phyloP scores from a whole-genome alignment of 768 basidiomycete species.

The Suillus subluteus region DNA sequence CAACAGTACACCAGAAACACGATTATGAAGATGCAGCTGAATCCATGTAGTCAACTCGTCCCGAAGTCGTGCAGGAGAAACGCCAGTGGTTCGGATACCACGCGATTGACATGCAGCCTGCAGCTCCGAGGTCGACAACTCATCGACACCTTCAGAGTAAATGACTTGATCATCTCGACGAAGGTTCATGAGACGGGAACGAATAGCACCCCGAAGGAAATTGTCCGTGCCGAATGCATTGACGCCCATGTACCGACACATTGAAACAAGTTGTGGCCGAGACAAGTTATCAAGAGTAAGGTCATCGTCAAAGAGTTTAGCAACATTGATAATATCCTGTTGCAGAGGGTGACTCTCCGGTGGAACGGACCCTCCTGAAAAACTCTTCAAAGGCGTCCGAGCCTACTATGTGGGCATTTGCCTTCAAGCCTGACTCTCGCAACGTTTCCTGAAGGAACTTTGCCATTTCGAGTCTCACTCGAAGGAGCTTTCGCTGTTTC shows the following conservation, averaged over 20 bases:
- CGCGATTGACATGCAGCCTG: slow-evolving; percentile 93
- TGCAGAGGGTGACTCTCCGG: slow-evolving; percentile 90
- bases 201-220: slow-evolving; percentile 91
- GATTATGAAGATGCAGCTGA: slow-evolving; percentile 83
- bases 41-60: slow-evolving; percentile 96
- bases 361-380: slow-evolving; percentile 97
- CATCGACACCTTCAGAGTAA: slow-evolving; percentile 84
- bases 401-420: slow-evolving; percentile 90
- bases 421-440: slow-evolving; percentile 90
- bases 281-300: slow-evolving; percentile 97
- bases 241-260: slow-evolving; percentile 97
- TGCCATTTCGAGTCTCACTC: slow-evolving; percentile 96
- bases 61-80: slow-evolving; percentile 85
- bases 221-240: slow-evolving; percentile 99
- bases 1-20: slow-evolving; percentile 92
- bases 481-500: slow-evolving; percentile 93
- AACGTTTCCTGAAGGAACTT: slow-evolving; percentile 99
- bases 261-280: slow-evolving; percentile 96
- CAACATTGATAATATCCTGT: slow-evolving; percentile 91
- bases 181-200: slow-evolving; percentile 78
- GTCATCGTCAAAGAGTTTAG: slow-evolving; percentile 97
- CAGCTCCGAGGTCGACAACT: slow-evolving; percentile 88
- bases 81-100: slow-evolving; percentile 86
- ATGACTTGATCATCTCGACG: slow-evolving; percentile 95
- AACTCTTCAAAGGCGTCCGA: slow-evolving; percentile 98